Base-by-base conservation (phyloP, 257 asterid genomes). In the Penstemon barbatus region DNA sequence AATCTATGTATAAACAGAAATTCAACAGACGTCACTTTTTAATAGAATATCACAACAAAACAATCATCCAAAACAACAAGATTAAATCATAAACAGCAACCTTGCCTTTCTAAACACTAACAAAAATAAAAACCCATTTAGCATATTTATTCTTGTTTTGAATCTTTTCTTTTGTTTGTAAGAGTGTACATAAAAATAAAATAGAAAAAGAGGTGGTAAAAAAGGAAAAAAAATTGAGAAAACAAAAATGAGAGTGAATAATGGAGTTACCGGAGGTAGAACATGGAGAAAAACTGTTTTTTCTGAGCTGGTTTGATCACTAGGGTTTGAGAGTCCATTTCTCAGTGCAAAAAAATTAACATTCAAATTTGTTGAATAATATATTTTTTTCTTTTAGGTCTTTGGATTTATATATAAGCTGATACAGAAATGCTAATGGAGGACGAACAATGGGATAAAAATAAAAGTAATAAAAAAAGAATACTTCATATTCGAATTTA, bases 221-320 rank as follows among this genome's bases (percentile, higher is more conserved):
- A 18, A 51, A 11, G 37, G 9, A 5, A 18, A 9, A 0, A 3
- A 42, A 40, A 48, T 49, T 37, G 42, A 37, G 9, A 8, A 40
- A 44, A 13, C 6, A 43, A 9, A 46, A 63, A 40, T n/a, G 42
- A 37, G 66, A 13, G 48, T 11, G 46, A 18, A 37, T 38, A 65
- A 53, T 59, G 80, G 57, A 61, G 73, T 78, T 73, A 78, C 82
- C 79, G 77, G 46, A 36, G 77, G 65, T 13, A 25, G 65, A 70
- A 65, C 77, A 78, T 70, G 74, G 71, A 57, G 58, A 38, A 65
- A 50, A 70, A 53, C 57, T 54, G 73, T 7, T 44, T 58, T 59
- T 5, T 69, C 53, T 57, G 73, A 70, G 76, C 68, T 66, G 33
- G 33, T 25, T 36, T 58, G 74, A 74, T 65, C 74, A 55, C 41